Conservation (phyloP, 371 early-diverging fungal species). For the Mucor sp. region DNA sequence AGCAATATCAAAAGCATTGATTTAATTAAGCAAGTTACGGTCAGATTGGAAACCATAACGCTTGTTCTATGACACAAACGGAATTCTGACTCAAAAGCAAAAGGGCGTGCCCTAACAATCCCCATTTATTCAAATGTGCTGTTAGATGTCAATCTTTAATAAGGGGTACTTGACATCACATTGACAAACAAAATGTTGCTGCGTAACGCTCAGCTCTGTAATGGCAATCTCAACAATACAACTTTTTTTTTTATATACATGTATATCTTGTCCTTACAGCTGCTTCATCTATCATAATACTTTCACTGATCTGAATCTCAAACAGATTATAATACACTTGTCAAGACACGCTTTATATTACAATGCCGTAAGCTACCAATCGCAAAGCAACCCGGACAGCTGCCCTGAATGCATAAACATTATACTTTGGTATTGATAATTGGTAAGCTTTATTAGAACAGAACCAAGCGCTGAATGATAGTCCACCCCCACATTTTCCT, state of each 20-base stretch:
- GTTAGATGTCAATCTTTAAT: neutral
- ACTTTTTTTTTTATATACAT: neutral
- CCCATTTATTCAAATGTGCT: neutral
- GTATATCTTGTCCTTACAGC: neutral
- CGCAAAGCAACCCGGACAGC: neutral
- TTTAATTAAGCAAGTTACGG: too few relatives aligned
- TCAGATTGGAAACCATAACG: too few relatives aligned
- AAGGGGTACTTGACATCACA: neutral
- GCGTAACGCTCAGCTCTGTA: neutral
- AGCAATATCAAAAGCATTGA: too few relatives aligned
- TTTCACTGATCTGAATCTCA: neutral
- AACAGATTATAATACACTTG: neutral
- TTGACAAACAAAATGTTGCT: neutral
- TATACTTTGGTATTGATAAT: neutral
- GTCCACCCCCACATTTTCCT: neutral
- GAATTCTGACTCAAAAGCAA: neutral
- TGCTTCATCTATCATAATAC: neutral
- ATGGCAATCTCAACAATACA: neutral
- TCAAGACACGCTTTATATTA: neutral
- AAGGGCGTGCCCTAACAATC: neutral
- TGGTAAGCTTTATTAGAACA: neutral
- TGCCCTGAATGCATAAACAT: neutral
- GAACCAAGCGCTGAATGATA: neutral
- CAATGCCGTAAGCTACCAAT: neutral
- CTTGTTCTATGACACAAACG: too few relatives aligned